These are phyloP conservation scores for Thymus quinquecostatus DNA, from an alignment of 257 asterid species.

Conservation along the genomic window DNA sequence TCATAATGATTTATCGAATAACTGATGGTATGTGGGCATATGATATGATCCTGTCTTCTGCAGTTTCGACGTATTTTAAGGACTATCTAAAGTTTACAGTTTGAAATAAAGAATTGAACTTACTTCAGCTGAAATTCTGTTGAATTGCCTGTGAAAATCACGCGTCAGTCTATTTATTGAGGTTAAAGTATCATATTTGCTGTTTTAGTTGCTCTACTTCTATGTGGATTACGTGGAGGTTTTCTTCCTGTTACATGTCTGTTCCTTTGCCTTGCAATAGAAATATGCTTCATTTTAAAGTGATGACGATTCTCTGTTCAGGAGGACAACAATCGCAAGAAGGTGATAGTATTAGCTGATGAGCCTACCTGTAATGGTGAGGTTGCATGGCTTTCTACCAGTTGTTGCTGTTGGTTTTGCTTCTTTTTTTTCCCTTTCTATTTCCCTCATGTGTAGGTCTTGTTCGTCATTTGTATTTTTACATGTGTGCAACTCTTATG, in stretches of 20 bases:
- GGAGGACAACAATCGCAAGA: slow-evolving; percentile 38
- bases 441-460: slow-evolving; percentile 9
- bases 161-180: slow-evolving; percentile 5
- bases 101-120: slow-evolving; percentile 5
- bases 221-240: not conserved
- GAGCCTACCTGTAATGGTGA: slow-evolving; percentile 36
- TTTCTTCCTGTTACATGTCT: slow-evolving; percentile 15
- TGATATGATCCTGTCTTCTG: slow-evolving; percentile 3
- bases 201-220: slow-evolving; percentile 3
- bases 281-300: slow-evolving; percentile 18
- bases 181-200: slow-evolving; percentile 5
- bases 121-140: slow-evolving; percentile 1
- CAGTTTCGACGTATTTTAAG: slow-evolving; percentile 5
- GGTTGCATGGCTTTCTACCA: slow-evolving; percentile 20
- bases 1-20: not conserved
- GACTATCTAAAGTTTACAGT: slow-evolving; percentile 10
- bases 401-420: not conserved
- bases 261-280: slow-evolving; percentile 21
- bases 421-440: not conserved
- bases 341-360: slow-evolving; percentile 19
- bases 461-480: slow-evolving; percentile 6
- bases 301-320: slow-evolving; percentile 30
- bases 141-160: slow-evolving; percentile 1
- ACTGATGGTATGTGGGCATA: slow-evolving; percentile 5
- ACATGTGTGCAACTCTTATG: slow-evolving; percentile 9